Percentiles rank a stretch among this genome's conserved stretches.
Conservation (phyloP, 164 flowering plant species). For the Cinnamomum micranthum region DNA sequence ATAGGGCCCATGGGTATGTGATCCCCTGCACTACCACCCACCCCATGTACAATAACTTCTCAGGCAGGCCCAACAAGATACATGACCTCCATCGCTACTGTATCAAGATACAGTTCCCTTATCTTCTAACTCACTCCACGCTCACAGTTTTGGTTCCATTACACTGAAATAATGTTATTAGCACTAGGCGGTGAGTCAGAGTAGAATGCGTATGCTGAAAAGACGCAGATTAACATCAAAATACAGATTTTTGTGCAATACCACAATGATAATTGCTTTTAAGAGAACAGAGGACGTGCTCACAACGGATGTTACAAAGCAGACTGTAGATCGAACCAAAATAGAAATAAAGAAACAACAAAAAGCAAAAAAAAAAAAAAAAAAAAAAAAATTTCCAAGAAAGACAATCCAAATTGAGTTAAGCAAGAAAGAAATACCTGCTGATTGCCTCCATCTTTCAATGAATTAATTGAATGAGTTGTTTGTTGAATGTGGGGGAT, state of each 20-base stretch:
- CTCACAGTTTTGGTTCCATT: not conserved
- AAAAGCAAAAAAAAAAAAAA: too few species aligned
- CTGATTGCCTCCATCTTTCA: constrained; percentile 48
- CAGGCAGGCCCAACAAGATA: too few species aligned
- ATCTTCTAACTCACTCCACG: not conserved
- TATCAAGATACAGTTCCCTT: not conserved
- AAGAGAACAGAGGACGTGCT: too few species aligned
- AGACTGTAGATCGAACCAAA: too few species aligned
- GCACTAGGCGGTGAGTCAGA: not conserved
- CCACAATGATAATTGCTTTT: not conserved
- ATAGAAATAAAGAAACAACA: too few species aligned
- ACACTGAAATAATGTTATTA: not conserved
- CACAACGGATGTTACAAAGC: too few species aligned
- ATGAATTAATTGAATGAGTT: constrained; percentile 23
- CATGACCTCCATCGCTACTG: too few species aligned
- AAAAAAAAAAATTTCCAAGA: not conserved
- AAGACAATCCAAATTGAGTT: not conserved
- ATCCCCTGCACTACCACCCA: too few species aligned
- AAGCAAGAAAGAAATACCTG: constrained; percentile 37
- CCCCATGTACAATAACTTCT: too few species aligned
- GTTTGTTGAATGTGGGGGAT: constrained; percentile 37
- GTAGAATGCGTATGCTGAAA: not conserved
- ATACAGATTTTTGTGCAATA: not conserved
- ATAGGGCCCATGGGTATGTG: too few species aligned
- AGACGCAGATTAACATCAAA: not conserved